A percentile compares a stretch with the other conserved stretches of the same genome.
Evolutionary conservation across 2,329 filamentous ascomycete species (phyloP).

Genomic region (Colletotrichum sansevieriae): DNA sequence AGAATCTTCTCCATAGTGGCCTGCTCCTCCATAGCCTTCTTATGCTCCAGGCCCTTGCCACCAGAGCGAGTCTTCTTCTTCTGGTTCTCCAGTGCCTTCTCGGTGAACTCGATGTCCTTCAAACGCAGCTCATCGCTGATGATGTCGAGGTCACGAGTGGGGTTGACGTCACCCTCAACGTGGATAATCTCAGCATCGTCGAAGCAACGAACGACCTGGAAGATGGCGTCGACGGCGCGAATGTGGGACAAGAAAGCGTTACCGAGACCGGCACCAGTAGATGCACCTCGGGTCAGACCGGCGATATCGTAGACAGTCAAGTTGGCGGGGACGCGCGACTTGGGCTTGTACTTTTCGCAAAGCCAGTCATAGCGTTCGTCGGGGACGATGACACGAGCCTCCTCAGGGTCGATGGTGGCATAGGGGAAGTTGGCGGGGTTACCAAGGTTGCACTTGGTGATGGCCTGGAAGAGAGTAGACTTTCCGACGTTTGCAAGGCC

Average conservation of each 20-base stretch:
- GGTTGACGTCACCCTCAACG: conserved; percentile 98
- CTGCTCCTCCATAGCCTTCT: conserved; percentile 96
- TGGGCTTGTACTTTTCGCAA: conserved; percentile 95
- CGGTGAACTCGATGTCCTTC: conserved; percentile 98
- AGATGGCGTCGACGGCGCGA: conserved; percentile 96
- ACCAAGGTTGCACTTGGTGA: conserved; percentile 96
- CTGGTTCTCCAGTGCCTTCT: conserved; percentile 92
- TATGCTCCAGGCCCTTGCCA: conserved; percentile 96
- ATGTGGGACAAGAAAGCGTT: conserved; percentile 99
- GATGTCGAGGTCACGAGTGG: conserved; percentile 92
- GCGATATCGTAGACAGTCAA: conserved; percentile 99
- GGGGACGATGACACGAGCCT: conserved; percentile 96
- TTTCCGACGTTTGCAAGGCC: conserved; percentile 99
- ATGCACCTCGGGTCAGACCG: conserved; percentile 94
- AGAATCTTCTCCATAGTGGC: conserved; percentile 93
- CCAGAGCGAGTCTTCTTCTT: conserved; percentile 96
- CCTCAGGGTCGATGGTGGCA: conserved; percentile 98
- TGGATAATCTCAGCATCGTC: conserved; percentile 99
- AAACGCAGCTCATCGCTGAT: conserved; percentile 96
- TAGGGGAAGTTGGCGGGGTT: conserved; percentile 99
- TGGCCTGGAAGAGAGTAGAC: conserved; percentile 99
- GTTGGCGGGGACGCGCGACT: conserved; percentile 96
- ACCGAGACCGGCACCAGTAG: conserved; percentile 95
- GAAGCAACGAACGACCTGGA: conserved; percentile 96
- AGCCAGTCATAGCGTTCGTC: conserved; percentile 98